A percentile compares a stretch with the other conserved stretches of the same genome.
phyloP scores from a whole-genome alignment of 2,329 filamentous ascomycete species.

The Aspergillus amoenus region DNA sequence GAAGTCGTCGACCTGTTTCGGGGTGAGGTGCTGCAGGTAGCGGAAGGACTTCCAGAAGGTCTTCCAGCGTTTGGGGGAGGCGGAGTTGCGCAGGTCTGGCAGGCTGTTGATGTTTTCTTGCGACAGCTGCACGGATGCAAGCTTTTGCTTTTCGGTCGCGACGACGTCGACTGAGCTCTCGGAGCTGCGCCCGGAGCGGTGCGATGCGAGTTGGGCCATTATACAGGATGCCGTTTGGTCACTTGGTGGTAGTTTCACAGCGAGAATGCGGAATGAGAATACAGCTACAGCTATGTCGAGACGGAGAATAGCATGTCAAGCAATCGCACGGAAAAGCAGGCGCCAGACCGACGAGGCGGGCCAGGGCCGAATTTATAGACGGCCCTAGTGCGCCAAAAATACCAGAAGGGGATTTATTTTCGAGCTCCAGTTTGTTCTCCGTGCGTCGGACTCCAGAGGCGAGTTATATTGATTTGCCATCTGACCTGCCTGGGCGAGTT shows the following conservation, averaged over 20 bases:
- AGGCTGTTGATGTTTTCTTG: slow-evolving; percentile 4
- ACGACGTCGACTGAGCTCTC: slow-evolving; percentile 28
- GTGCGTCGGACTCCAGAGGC: slow-evolving; percentile 3
- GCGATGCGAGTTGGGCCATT: slow-evolving; percentile 22
- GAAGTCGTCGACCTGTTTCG: slow-evolving; percentile 55
- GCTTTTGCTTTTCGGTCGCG: slow-evolving; percentile 25
- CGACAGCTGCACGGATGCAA: slow-evolving; percentile 11
- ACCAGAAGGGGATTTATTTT: slow-evolving; percentile 7
- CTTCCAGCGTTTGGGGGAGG: slow-evolving; percentile 50
- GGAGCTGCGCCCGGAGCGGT: slow-evolving; percentile 26
- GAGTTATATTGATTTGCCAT: slow-evolving; percentile 22
- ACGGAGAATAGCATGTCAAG: not conserved
- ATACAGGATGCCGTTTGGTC: not conserved
- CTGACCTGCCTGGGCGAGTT: slow-evolving; percentile 23
- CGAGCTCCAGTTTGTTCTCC: slow-evolving; percentile 6
- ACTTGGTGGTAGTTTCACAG: too few species aligned
- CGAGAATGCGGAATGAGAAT: too few species aligned
- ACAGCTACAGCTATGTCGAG: not conserved
- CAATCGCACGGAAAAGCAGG: not conserved
- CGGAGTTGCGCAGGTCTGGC: slow-evolving; percentile 44
- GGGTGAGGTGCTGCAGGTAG: slow-evolving; percentile 50
- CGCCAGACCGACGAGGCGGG: not conserved
- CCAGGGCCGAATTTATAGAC: slow-evolving; percentile 21
- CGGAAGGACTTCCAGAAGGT: slow-evolving; percentile 53
- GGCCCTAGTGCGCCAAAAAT: not conserved